Base-by-base conservation (phyloP, 169 alveolate species). In the Eimeria brunetti region DNA sequence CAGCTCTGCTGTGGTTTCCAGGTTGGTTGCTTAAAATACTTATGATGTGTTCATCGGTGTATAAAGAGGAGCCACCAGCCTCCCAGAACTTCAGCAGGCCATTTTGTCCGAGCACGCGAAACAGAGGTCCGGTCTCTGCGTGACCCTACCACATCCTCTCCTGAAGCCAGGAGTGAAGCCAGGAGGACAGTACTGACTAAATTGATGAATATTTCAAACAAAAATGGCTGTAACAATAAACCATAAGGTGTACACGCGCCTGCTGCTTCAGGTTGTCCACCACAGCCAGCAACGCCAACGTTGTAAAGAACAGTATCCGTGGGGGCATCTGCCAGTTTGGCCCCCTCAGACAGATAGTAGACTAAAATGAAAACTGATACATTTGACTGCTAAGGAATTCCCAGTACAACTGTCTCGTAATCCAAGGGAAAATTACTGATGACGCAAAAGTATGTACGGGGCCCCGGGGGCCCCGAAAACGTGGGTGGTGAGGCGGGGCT, bases 401-500 rank as follows among this genome's bases (percentile, higher is more conserved):
- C 64, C 64, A 78, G 16, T 46, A 49, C 30, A 46, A 49, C 6
- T 11, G 67, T 11, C 38, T 11, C n/a, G n/a, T n/a, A 78, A 30
- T n/a, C 62, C 30, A 12, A 14, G 18, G 12, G 27, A 78, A 78
- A 78, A 24, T 46, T 22, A 4, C 3, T 73, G 14, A 38, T 20
- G 51, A 12, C 12, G 33, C 83, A 73, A 2, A 78, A 78, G 44
- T 46, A 6, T 51, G 64, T 78, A 46, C 88, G 88, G 88, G 88
- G 88, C 88, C 88, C 88, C 64, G 88, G 88, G 88, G 88, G 88
- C 88, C 88, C 88, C 44, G 88, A 8, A 18, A 5, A 44, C 46
- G 67, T 2, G 38, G 88, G 88, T 78, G 88, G 88, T 78, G 88
- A 46, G 38, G 88, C 88, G 64, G 88, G 88, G 88, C 88, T 78